phyloP scores from a whole-genome alignment of 768 basidiomycete species.

The Russula earlei region DNA sequence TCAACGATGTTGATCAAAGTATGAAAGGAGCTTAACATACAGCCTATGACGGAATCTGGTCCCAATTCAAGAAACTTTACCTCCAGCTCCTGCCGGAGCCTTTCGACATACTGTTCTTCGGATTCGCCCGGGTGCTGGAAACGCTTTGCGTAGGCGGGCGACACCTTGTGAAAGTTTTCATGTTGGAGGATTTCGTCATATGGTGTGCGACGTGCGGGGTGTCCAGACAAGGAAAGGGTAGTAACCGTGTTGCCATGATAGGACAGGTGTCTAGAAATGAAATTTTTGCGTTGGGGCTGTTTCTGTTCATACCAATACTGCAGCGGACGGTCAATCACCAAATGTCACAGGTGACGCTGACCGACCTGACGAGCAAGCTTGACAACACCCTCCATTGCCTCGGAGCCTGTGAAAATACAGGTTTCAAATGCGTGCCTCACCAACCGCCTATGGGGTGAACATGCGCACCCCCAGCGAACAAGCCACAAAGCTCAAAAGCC shows the following conservation, averaged over 20 bases:
- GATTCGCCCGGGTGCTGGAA: conserved; percentile 61
- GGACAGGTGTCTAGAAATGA: conserved; percentile 68
- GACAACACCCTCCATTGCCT: conserved; percentile 82
- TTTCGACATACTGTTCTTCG: conserved; percentile 70
- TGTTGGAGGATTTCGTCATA: conserved; percentile 58
- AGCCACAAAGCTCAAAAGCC: conserved; percentile 62
- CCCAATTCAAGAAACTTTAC: conserved; percentile 78
- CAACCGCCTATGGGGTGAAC: neutral
- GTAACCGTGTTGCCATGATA: conserved; percentile 81
- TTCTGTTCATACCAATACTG: conserved; percentile 66
- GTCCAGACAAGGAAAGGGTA: conserved; percentile 57
- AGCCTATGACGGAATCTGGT: conserved; percentile 73
- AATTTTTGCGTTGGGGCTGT: conserved; percentile 63
- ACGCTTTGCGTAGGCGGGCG: conserved; percentile 79
- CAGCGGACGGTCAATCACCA: neutral
- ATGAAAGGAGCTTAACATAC: conserved; percentile 34
- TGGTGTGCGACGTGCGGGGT: conserved; percentile 57
- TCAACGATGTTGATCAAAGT: neutral
- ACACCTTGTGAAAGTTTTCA: conserved; percentile 72
- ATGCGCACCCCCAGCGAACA: conserved; percentile 61
- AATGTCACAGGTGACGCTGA: conserved; percentile 1
- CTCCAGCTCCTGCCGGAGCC: conserved; percentile 73
- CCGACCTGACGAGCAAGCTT: conserved; percentile 72
- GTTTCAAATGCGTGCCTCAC: neutral
- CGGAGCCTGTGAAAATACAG: conserved; percentile 46